Evolutionary conservation across 805 yeast genomes (phyloP).

Genomic region (Wickerhamiella brachini): DNA sequence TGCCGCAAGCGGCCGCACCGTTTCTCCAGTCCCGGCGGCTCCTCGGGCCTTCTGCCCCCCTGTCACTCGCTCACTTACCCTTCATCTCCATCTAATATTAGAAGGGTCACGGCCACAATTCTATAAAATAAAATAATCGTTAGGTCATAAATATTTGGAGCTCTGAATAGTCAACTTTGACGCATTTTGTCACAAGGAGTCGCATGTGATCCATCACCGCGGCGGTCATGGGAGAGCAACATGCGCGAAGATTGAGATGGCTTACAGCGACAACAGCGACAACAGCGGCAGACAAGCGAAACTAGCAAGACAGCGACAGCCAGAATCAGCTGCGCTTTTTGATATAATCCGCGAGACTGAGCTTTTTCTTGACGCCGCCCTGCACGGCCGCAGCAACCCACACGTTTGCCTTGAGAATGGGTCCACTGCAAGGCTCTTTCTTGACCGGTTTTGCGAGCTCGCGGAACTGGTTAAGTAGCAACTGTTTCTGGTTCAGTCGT

Average conservation of each 20-base stretch:
- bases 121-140: too few species aligned
- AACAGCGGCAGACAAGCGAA: too few species aligned
- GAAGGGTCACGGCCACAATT: too few species aligned
- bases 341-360: constrained; percentile 17
- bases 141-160: neutral
- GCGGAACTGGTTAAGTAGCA: constrained; percentile 1
- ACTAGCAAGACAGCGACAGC: too few species aligned
- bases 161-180: constrained; percentile 8
- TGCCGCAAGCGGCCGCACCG: too few species aligned
- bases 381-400: constrained; percentile 6
- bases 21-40: too few species aligned
- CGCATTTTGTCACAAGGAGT: too few species aligned
- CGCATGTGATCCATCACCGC: too few species aligned
- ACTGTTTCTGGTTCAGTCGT: neutral
- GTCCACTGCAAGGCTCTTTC: neutral
- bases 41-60: too few species aligned
- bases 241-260: too few species aligned
- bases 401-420: constrained; percentile 4
- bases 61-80: neutral
- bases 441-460: neutral
- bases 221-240: too few species aligned
- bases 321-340: neutral
- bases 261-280: too few species aligned
- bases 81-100: neutral
- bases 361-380: constrained; percentile 7